Evolutionary conservation across 352 stramenopile genomes (phyloP).

Genomic region (Phytophthora megakarya): DNA sequence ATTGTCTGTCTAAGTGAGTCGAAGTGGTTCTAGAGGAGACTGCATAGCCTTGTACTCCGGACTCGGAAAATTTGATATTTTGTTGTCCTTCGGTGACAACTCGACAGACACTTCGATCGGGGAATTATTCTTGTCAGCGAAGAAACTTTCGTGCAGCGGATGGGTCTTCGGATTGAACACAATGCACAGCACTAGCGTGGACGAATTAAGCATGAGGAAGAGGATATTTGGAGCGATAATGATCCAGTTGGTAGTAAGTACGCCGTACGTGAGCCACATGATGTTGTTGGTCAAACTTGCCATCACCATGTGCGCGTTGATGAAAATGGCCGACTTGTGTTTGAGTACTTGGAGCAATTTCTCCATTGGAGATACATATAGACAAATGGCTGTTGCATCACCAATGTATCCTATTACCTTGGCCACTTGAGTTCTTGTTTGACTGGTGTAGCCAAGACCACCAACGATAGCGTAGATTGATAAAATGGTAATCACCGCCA

Average conservation of each 20-base stretch:
- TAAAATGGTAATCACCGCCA: slow-evolving; percentile 21
- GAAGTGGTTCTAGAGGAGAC: slow-evolving; percentile 19
- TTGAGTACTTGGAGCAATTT: slow-evolving; percentile 50
- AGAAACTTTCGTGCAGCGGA: slow-evolving; percentile 19
- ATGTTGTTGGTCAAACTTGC: slow-evolving; percentile 45
- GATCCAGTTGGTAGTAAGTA: slow-evolving; percentile 34
- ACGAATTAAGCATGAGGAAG: slow-evolving; percentile 32
- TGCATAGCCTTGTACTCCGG: slow-evolving; percentile 27
- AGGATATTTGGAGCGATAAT: slow-evolving; percentile 38
- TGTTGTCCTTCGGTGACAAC: too few relatives aligned
- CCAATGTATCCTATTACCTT: slow-evolving; percentile 36
- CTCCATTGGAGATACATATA: slow-evolving; percentile 51
- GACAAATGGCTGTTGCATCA: slow-evolving; percentile 26
- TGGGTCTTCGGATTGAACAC: slow-evolving; percentile 35
- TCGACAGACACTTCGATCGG: slow-evolving; percentile 23
- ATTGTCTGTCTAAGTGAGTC: slow-evolving; percentile 17
- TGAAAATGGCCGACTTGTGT: slow-evolving; percentile 41
- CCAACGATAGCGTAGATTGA: slow-evolving; percentile 45
- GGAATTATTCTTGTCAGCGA: slow-evolving; percentile 14
- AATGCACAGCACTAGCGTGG: slow-evolving; percentile 30
- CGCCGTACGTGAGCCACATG: slow-evolving; percentile 54
- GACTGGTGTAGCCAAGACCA: slow-evolving; percentile 32
- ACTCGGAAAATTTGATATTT: slow-evolving; percentile 10
- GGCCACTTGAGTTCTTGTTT: slow-evolving; percentile 28
- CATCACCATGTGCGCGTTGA: slow-evolving; percentile 56